Conservation (phyloP, 164 flowering plant species). For the Houttuynia cordata region DNA sequence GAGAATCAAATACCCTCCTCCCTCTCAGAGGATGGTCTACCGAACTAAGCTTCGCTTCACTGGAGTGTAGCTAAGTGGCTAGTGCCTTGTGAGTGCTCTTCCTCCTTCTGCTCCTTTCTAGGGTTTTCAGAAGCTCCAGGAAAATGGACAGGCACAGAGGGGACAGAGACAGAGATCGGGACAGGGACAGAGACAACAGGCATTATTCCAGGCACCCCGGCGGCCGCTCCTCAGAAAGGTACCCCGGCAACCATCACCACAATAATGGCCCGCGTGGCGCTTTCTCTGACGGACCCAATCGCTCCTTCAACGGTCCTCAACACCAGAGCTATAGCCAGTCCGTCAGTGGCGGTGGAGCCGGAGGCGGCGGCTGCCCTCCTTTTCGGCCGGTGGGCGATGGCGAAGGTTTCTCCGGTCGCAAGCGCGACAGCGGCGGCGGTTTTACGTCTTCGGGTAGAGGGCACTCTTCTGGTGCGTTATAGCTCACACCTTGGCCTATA, state of each 20-base stretch:
- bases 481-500: background rate
- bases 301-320: background rate
- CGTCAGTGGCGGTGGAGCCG: background rate
- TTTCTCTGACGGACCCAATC: background rate
- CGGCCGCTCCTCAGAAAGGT: background rate
- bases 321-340: background rate
- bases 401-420: background rate
- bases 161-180: background rate
- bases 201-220: background rate
- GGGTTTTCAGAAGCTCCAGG: background rate
- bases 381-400: conserved; percentile 1
- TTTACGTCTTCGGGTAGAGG: conserved; percentile 1
- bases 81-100: background rate
- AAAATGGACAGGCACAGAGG: background rate
- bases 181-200: conserved; percentile 1
- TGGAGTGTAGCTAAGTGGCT: background rate
- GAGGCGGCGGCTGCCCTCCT: background rate
- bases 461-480: background rate
- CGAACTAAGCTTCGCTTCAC: background rate
- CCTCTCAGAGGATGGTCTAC: background rate
- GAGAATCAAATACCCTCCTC: no score
- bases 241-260: background rate
- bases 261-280: background rate
- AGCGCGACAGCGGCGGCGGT: conserved; percentile 1
- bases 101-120: background rate